phyloP scores from a whole-genome alignment of 1,284 basidiomycete genomes.

The Moesziomyces parantarcticus region DNA sequence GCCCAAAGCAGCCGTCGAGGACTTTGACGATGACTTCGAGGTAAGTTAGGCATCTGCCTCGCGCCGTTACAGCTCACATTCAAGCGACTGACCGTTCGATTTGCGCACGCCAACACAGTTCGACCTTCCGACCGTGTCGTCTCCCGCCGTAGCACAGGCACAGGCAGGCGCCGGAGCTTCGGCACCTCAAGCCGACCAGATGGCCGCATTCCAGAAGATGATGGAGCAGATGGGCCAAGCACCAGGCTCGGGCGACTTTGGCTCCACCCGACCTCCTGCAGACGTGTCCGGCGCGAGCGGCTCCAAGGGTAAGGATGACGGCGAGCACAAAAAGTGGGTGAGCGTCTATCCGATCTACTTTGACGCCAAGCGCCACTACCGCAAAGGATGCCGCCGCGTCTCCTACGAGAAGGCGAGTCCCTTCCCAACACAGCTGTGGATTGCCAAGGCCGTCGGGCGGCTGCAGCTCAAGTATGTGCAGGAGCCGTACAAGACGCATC shows the following conservation, averaged over 20 bases:
- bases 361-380: constrained; percentile 89
- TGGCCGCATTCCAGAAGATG: constrained; percentile 60
- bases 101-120: constrained; percentile 29
- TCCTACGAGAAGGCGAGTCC: constrained; percentile 83
- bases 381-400: constrained; percentile 83
- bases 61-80: background rate
- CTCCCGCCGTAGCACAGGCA: constrained; percentile 39
- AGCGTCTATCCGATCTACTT: constrained; percentile 96
- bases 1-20: constrained; percentile 59
- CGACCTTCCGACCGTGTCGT: constrained; percentile 54
- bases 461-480: constrained; percentile 84
- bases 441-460: constrained; percentile 82
- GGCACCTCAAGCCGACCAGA: constrained; percentile 47
- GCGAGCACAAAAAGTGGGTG: constrained; percentile 78
- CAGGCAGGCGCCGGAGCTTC: constrained; percentile 8
- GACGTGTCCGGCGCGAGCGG: constrained; percentile 16
- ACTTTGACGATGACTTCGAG: constrained; percentile 67
- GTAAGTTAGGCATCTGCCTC: constrained; percentile 32
- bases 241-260: constrained; percentile 39
- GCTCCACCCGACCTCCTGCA: constrained; percentile 24
- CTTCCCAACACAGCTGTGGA: constrained; percentile 92
- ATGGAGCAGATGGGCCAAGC: constrained; percentile 59
- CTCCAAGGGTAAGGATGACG: constrained; percentile 38
- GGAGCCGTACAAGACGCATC: constrained; percentile 85
- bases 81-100: constrained; percentile 4